Evolutionary conservation across 2,329 filamentous ascomycete species (phyloP).

Genomic region (Colletotrichum echinochloae): DNA sequence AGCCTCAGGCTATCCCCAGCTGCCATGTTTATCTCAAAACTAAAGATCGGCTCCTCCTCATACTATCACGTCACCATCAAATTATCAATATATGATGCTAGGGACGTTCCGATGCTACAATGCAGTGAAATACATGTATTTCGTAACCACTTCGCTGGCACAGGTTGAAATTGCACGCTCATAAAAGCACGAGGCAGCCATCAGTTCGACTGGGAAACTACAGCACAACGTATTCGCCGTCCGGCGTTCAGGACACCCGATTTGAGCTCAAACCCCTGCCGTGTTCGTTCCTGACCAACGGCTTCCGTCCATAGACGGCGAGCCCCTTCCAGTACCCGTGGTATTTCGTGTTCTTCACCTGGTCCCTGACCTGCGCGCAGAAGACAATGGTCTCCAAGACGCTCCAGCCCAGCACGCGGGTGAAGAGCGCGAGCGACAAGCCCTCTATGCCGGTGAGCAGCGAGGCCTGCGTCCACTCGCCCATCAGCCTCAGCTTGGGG

Average conservation of each 20-base stretch:
- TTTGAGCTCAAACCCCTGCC: not conserved
- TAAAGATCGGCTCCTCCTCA: not conserved
- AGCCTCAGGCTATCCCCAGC: too few species aligned
- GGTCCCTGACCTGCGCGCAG: constrained; percentile 43
- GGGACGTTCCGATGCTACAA: not conserved
- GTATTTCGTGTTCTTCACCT: constrained; percentile 44
- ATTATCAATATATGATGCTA: not conserved
- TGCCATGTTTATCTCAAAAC: not conserved
- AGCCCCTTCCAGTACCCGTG: constrained; percentile 46
- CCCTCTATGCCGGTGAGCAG: constrained; percentile 42
- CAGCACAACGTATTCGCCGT: not conserved
- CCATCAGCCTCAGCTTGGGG: constrained; percentile 55
- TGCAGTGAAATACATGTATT: not conserved
- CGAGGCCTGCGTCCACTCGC: constrained; percentile 42
- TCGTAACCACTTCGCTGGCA: not conserved
- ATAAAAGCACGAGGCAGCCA: not conserved
- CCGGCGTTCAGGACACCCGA: not conserved
- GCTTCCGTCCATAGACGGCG: constrained; percentile 31
- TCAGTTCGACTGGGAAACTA: not conserved
- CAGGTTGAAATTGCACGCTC: constrained; percentile 33
- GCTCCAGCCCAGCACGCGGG: constrained; percentile 43
- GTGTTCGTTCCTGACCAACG: not conserved
- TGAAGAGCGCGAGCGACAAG: constrained; percentile 45
- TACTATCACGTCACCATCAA: not conserved
- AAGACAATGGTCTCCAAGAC: constrained; percentile 44